phyloP scores from a whole-genome alignment of 225 moss, liverwort and hornwort genomes.

The Pleurozium schreberi region DNA sequence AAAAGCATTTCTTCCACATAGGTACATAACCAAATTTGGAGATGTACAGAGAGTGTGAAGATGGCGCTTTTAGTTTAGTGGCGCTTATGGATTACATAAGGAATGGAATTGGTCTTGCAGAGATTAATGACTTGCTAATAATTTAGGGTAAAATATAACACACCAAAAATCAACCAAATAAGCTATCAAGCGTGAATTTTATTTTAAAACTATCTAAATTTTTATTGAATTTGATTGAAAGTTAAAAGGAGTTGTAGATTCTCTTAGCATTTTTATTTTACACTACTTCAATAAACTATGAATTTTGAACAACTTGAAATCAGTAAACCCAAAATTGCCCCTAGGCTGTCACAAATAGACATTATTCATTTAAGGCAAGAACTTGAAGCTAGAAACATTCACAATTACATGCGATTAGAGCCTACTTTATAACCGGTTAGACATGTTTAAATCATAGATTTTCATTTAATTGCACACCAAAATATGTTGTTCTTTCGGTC shows the following conservation, averaged over 20 bases:
- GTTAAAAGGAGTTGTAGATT: background rate
- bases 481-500: background rate
- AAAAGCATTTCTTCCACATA: no score
- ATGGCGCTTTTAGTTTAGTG: no score
- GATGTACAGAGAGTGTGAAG: no score
- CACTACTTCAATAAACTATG: background rate
- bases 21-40: no score
- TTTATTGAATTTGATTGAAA: background rate
- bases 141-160: background rate
- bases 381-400: accelerated
- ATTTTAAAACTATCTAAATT: background rate
- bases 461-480: background rate
- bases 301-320: background rate
- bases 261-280: background rate
- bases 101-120: background rate
- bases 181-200: no score
- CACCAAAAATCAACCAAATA: background rate
- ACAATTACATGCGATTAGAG: background rate
- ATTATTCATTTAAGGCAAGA: background rate
- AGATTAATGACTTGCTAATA: background rate
- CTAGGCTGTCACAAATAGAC: background rate
- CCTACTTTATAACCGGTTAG: background rate
- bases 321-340: accelerated
- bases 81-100: no score
- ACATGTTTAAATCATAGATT: background rate